Evolutionary conservation across 169 alveolate species (phyloP), one percentile per base, ranked within the genome.

Genomic region (Pseudocohnilembus persalinus): DNA sequence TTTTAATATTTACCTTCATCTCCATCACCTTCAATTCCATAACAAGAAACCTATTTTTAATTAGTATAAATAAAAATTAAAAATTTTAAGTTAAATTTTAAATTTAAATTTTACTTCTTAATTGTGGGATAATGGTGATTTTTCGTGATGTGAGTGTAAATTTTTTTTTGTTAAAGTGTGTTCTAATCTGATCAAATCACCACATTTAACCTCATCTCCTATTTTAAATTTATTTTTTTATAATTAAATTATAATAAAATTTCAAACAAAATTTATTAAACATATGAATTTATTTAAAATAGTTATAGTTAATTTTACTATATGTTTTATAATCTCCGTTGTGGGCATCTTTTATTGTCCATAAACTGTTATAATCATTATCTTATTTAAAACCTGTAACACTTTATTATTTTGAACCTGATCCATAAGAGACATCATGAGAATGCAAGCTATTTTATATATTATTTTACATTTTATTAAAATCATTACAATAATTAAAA

Each of bases 1-100:
- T n/a, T n/a, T n/a, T n/a, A n/a, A n/a, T 0, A 0, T 27, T 29
- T 63, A 79, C 93, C 91, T 32, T 88, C 90, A 84, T 94, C 97
- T 33, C 97, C 97, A 82, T 85, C 90, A 27, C 97, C 97, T 83
- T 86, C 77, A 24, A 92, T 88, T 1, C 97, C 97, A 86, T 79
- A 92, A 0, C 92, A 94, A 84, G 93, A 88, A 75, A 93, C 97
- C n/a, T n/a, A n/a, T n/a, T n/a, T n/a, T n/a, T n/a, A n/a, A n/a
- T n/a, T n/a, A n/a, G n/a, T n/a, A n/a, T n/a, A n/a, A n/a, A n/a
- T n/a, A n/a, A n/a, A n/a, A n/a, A n/a, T n/a, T n/a, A n/a, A n/a
- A n/a, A n/a, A n/a, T n/a, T n/a, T n/a, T n/a, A n/a, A n/a, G n/a
- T n/a, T n/a, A n/a, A n/a, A n/a, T n/a, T n/a, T n/a, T n/a, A n/a